Conservation (phyloP, 1,284 basidiomycete species). For the Mycosarcoma mackinlayi region DNA sequence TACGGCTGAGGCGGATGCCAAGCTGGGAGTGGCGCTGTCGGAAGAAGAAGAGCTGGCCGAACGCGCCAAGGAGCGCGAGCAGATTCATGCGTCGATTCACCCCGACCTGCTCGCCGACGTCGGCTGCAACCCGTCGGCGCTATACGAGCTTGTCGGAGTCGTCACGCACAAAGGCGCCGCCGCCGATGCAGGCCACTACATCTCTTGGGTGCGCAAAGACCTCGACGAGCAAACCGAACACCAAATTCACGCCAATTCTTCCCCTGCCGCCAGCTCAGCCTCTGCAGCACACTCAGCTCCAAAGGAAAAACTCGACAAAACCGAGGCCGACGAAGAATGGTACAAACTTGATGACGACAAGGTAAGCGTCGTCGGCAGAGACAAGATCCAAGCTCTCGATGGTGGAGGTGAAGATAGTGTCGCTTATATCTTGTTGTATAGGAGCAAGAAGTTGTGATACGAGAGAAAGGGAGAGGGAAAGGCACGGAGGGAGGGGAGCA, state of each 20-base stretch:
- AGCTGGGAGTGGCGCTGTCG: conserved; percentile 69
- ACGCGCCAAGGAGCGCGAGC: conserved; percentile 49
- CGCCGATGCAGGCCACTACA: conserved; percentile 93
- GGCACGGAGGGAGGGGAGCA: too few relatives aligned
- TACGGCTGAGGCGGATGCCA: neutral
- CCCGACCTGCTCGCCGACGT: conserved; percentile 76
- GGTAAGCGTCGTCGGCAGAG: conserved; percentile 54
- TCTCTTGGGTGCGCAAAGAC: conserved; percentile 77
- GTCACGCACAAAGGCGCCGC: conserved; percentile 96
- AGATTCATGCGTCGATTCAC: conserved; percentile 72
- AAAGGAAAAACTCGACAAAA: conserved; percentile 28
- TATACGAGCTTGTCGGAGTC: conserved; percentile 90
- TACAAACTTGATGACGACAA: conserved; percentile 67
- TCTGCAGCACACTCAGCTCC: too few relatives aligned
- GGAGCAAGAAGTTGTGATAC: conserved; percentile 49
- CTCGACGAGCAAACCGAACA: conserved; percentile 20
- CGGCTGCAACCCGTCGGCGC: conserved; percentile 78
- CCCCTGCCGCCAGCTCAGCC: neutral
- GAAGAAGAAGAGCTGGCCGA: conserved; percentile 76
- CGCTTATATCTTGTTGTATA: conserved; percentile 64
- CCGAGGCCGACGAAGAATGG: conserved; percentile 60
- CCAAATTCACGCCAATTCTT: neutral
- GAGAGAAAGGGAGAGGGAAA: too few relatives aligned
- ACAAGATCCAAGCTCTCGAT: conserved; percentile 62
- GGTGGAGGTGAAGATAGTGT: conserved; percentile 67